Percentiles rank a stretch among this genome's conserved stretches.
phyloP scores from a whole-genome alignment of 1,284 basidiomycete genomes.

The Xerocomus nothofagi region DNA sequence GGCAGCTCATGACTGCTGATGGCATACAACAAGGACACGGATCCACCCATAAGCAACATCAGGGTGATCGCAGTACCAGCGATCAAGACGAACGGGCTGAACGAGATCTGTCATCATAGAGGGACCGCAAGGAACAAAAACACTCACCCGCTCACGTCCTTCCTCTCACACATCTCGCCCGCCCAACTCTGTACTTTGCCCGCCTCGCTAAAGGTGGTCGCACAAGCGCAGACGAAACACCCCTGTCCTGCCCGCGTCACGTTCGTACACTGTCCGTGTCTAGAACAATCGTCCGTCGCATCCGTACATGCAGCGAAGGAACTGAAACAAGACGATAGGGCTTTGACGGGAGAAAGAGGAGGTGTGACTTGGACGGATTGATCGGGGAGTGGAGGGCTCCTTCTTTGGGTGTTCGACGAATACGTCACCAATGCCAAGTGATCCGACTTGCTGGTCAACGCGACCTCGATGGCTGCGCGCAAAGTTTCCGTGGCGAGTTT shows the following conservation, averaged over 20 bases:
- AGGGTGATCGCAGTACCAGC: slow-evolving; percentile 65
- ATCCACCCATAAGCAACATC: slow-evolving; percentile 63
- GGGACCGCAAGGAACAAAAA: slow-evolving; percentile 4
- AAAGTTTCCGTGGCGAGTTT: slow-evolving; percentile 42
- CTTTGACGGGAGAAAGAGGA: slow-evolving; percentile 49
- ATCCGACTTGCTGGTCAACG: slow-evolving; percentile 40
- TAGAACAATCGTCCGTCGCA: slow-evolving; percentile 65
- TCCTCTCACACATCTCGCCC: slow-evolving; percentile 70
- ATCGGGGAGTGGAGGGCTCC: slow-evolving; percentile 42
- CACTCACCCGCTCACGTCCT: slow-evolving; percentile 77
- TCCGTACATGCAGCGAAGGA: slow-evolving; percentile 57
- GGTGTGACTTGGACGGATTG: slow-evolving; percentile 41
- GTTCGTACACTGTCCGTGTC: slow-evolving; percentile 63
- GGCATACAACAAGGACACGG: slow-evolving; percentile 62
- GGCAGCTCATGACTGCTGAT: slow-evolving; percentile 66
- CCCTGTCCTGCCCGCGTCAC: slow-evolving; percentile 61
- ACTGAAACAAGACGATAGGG: slow-evolving; percentile 64
- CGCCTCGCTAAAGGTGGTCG: slow-evolving; percentile 46
- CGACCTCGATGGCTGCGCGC: slow-evolving; percentile 44
- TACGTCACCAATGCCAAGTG: slow-evolving; percentile 57
- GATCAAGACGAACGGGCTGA: slow-evolving; percentile 73
- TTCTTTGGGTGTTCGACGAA: slow-evolving; percentile 32
- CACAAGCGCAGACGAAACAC: slow-evolving; percentile 75
- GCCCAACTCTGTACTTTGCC: slow-evolving; percentile 68
- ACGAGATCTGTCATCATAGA: slow-evolving; percentile 5